Base-by-base conservation (phyloP, 2,329 filamentous ascomycete genomes). In the Acrodontium crateriforme region DNA sequence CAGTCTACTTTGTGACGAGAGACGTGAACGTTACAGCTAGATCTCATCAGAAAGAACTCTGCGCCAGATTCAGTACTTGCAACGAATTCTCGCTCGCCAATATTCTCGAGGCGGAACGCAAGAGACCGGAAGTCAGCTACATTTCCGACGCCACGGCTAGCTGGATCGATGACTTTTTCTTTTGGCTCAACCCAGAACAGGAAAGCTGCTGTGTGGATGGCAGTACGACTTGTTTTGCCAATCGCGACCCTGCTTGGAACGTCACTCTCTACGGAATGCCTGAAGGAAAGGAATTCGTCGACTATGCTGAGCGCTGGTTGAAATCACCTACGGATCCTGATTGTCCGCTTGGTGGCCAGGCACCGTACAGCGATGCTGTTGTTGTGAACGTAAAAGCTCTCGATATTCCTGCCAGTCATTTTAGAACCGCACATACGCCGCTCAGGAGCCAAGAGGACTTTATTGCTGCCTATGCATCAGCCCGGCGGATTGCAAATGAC, bases 101-200 rank as follows among this genome's bases (percentile, higher is more conserved):
- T 46, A 75, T 93, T 2, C 65, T 98, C 4, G 91, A 98, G 51
- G 81, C 89, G 42, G 91, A 98, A 58, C 74, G 89, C 8, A 95
- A 94, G 59, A 73, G 89, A 19, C 69, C 84, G 0, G 71, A 91
- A 5, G 65, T 87, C 1, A 94, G 84, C 1, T 95, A 84, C 53
- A 82, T 98, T 40, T 70, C 83, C 5, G 76, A 85, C 7, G 79
- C 84, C 0, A 76, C 87, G 1, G 89, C 91, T 3, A 94, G 80
- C 53, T 98, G 89, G 89, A 70, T 98, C 11, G 89, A 98, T 40
- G 89, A 98, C 50, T 95, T 83, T 58, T 83, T 95, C 57, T 69
- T 82, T 34, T 98, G 89, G 87, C 62, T 95, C n/a, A 92, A 95
- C 42, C 89, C 89, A 0, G 69, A 74, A 28, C 69, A 82, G 23